Evolutionary conservation across 2,329 filamentous ascomycete genomes (phyloP).

Genomic region (Penicillium sp.): DNA sequence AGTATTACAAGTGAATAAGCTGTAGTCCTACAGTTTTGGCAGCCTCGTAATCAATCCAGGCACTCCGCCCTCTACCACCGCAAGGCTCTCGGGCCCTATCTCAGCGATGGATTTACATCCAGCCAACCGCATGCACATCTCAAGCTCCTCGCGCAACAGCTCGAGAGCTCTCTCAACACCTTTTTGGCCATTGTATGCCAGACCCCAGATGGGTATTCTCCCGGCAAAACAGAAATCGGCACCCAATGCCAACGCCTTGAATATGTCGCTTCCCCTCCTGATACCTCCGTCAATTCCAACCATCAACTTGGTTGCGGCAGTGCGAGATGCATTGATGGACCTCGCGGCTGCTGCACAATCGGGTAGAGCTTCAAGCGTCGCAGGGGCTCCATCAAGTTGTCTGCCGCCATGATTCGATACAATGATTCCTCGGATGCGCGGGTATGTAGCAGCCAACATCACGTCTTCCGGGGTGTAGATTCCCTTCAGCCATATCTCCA

Average conservation of each 20-base stretch:
- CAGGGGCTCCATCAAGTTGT: conserved; percentile 42
- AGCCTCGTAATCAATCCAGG: neutral
- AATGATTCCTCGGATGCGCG: conserved; percentile 16
- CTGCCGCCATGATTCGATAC: conserved; percentile 45
- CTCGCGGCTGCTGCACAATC: neutral
- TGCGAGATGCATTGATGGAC: conserved; percentile 30
- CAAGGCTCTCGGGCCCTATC: neutral
- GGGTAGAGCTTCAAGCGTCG: conserved; percentile 44
- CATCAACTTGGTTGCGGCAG: conserved; percentile 21
- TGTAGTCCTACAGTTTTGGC: neutral
- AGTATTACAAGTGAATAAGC: no score
- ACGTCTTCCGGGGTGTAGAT: neutral
- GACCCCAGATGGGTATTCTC: neutral
- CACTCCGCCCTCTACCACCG: neutral
- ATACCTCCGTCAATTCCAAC: conserved; percentile 1
- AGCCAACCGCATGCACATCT: neutral
- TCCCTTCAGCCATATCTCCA: neutral
- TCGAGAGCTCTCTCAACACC: neutral
- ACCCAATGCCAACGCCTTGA: conserved; percentile 3
- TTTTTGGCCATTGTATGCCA: neutral
- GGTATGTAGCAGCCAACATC: neutral
- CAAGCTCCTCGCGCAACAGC: neutral
- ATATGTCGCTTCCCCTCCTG: neutral
- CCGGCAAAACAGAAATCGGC: neutral
- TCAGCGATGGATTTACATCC: neutral